phyloP scores from a whole-genome alignment of 495 filamentous ascomycete genomes.

The Thozetella sp. region DNA sequence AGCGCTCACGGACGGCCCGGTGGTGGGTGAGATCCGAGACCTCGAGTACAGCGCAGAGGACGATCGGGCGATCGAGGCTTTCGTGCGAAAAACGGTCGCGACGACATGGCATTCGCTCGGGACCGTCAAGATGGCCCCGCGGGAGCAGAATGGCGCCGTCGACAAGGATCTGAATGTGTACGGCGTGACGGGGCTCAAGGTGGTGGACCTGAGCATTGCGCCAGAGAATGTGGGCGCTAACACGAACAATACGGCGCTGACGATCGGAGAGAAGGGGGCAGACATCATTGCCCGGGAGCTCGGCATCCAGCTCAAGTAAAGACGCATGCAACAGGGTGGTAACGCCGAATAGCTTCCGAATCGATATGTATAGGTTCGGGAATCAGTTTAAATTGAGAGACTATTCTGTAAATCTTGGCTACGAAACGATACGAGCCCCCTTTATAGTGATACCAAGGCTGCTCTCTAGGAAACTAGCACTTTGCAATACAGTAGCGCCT shows the following conservation, averaged over 20 bases:
- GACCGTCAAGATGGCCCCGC: conserved; percentile 21
- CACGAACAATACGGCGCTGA: conserved; percentile 56
- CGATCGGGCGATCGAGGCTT: conserved; percentile 28
- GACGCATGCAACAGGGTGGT: no score
- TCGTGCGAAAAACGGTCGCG: conserved; percentile 8
- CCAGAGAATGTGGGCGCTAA: conserved; percentile 62
- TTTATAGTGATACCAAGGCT: no score
- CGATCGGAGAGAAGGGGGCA: conserved; percentile 59
- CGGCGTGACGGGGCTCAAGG: conserved; percentile 17
- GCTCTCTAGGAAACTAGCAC: no score
- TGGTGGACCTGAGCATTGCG: conserved; percentile 37
- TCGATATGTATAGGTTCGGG: not conserved
- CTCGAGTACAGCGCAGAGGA: conserved; percentile 41
- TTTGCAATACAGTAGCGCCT: no score
- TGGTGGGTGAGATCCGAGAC: conserved; percentile 11
- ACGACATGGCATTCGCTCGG: conserved; percentile 29
- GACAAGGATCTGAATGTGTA: conserved; percentile 20
- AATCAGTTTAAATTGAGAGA: no score
- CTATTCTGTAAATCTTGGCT: no score
- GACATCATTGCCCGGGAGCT: conserved; percentile 53
- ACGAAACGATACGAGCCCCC: no score
- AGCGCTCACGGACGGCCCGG: conserved; percentile 9
- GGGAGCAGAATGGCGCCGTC: conserved; percentile 14
- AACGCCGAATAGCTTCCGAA: not conserved
- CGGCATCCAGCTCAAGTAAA: not conserved